These are phyloP conservation scores for Penicillium herquei DNA, from an alignment of 495 filamentous ascomycete genomes.

Conservation along the genomic window DNA sequence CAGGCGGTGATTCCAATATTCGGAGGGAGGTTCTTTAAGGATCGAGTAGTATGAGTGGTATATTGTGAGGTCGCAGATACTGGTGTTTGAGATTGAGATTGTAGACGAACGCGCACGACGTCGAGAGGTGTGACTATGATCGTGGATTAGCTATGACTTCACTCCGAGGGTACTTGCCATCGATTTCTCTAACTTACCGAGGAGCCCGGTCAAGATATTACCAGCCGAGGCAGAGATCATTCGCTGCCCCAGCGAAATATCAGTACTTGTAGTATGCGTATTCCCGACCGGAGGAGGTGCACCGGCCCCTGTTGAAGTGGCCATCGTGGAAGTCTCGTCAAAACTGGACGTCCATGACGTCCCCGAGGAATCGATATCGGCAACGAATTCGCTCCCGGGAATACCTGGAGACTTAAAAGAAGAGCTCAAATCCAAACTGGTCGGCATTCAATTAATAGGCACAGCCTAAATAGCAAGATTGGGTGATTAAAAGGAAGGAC, in stretches of 20 bases:
- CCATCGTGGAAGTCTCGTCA: constrained; percentile 38
- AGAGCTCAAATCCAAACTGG: constrained; percentile 11
- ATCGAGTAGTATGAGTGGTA: constrained; percentile 48
- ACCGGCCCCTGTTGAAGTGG: constrained; percentile 32
- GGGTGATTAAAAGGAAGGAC: neutral
- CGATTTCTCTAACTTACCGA: constrained; percentile 58
- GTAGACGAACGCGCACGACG: constrained; percentile 91
- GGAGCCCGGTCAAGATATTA: constrained; percentile 81
- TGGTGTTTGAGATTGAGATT: constrained; percentile 80
- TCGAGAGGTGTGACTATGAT: constrained; percentile 86
- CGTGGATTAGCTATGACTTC: constrained; percentile 8
- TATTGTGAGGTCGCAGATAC: constrained; percentile 35
- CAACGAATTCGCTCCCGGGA: constrained; percentile 9
- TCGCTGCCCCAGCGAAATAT: constrained; percentile 78
- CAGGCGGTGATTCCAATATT: constrained; percentile 92
- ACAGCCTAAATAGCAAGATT: neutral
- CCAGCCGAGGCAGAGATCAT: constrained; percentile 93
- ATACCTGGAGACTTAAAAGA: constrained; percentile 11
- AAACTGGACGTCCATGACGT: constrained; percentile 37
- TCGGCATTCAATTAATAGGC: constrained; percentile 18
- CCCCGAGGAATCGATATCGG: constrained; percentile 19
- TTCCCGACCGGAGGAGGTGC: constrained; percentile 11
- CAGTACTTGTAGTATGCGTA: constrained; percentile 21
- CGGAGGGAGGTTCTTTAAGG: constrained; percentile 64
- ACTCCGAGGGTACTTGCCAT: constrained; percentile 1